phyloP scores from a whole-genome alignment of 2,329 filamentous ascomycete species.

The Fusarium graminum region DNA sequence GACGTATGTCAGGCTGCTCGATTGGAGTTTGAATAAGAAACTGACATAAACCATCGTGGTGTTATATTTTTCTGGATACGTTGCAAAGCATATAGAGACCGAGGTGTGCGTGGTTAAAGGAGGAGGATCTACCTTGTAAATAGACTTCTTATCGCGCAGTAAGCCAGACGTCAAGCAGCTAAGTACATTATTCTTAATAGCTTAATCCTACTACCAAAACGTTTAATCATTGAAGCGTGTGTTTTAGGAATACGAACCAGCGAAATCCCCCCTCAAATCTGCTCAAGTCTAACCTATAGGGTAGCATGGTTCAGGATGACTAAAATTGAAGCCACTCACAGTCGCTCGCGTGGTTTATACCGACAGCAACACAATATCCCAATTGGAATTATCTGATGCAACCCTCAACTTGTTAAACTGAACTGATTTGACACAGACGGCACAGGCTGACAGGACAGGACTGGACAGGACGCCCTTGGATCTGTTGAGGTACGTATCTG shows the following conservation, averaged over 20 bases:
- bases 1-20: background rate
- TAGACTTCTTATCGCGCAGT: no score
- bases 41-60: no score
- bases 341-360: background rate
- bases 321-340: background rate
- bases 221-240: background rate
- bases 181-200: no score
- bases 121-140: no score
- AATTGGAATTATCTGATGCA: background rate
- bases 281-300: background rate
- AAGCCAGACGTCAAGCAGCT: no score
- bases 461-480: background rate
- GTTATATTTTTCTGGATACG: no score
- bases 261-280: background rate
- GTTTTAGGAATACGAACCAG: no score
- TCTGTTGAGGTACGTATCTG: conserved; percentile 12
- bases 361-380: no score
- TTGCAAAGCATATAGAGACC: no score
- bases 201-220: no score
- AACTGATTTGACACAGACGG: background rate
- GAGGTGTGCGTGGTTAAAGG: no score
- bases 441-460: background rate
- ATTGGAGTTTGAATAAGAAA: no score
- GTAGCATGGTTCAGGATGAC: background rate
- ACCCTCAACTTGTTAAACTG: background rate